Percentiles rank a stretch among this genome's conserved stretches.
Conservation (phyloP, 495 filamentous ascomycete species). For the Penicillium coprophilum region DNA sequence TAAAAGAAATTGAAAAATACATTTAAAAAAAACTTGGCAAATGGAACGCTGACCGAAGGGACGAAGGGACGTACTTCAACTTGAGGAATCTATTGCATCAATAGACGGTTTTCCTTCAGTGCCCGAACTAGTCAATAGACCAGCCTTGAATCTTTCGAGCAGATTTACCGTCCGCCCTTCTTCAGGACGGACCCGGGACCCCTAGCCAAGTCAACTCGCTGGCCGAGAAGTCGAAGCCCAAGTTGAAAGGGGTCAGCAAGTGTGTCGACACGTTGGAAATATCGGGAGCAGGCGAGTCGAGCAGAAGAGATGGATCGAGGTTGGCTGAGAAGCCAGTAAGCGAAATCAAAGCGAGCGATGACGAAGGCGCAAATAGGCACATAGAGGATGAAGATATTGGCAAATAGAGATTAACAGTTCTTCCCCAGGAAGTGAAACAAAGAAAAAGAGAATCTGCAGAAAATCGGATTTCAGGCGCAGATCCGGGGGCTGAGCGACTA, state of each 20-base stretch:
- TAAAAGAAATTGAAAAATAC: constrained; percentile 1
- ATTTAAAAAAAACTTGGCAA: not conserved
- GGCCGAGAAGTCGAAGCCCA: constrained; percentile 28
- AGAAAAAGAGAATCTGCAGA: constrained; percentile 14
- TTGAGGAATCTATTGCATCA: constrained; percentile 9
- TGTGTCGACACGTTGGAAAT: constrained; percentile 15
- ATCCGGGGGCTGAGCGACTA: constrained; percentile 29
- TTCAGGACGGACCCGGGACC: constrained; percentile 59
- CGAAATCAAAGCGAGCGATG: constrained; percentile 36
- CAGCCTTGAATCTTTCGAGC: constrained; percentile 21
- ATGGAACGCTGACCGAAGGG: not conserved
- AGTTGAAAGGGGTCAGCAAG: constrained; percentile 13
- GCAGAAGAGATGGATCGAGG: constrained; percentile 15
- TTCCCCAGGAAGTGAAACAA: constrained; percentile 18
- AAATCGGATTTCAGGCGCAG: constrained; percentile 28
- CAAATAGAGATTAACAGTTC: constrained; percentile 2
- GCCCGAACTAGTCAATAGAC: constrained; percentile 8
- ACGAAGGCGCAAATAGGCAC: constrained; percentile 38
- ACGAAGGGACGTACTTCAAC: constrained; percentile 21
- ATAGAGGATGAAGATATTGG: constrained; percentile 33
- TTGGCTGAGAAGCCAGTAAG: constrained; percentile 34
- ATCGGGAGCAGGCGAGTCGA: constrained; percentile 14
- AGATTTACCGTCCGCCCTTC: constrained; percentile 58
- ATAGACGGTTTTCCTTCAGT: constrained; percentile 5
- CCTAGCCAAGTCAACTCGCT: constrained; percentile 52